Evolutionary conservation across 257 asterid genomes (phyloP).

Genomic region (Solanum chilense): DNA sequence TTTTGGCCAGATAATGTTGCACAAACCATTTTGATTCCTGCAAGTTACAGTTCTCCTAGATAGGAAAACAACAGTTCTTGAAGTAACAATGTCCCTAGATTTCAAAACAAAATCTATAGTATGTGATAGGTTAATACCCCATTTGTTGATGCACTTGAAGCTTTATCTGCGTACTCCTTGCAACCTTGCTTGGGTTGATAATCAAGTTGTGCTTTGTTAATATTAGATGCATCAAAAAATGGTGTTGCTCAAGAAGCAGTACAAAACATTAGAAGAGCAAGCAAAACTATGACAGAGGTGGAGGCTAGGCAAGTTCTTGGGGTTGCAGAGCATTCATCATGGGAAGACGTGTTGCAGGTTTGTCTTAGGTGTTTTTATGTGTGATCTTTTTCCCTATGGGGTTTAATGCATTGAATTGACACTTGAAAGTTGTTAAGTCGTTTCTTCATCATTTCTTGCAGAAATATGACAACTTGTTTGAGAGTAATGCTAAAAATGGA

Average conservation of each 20-base stretch:
- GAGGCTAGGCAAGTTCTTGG: constrained; percentile 82
- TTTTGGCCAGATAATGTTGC: neutral
- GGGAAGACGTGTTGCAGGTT: constrained; percentile 74
- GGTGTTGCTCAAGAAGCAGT: constrained; percentile 73
- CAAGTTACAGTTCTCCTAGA: neutral
- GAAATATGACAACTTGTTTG: constrained; percentile 54
- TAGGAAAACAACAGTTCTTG: neutral
- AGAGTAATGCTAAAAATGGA: constrained; percentile 52
- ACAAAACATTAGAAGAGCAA: constrained; percentile 36
- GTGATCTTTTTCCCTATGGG: neutral
- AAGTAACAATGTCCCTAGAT: neutral
- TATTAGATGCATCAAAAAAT: constrained; percentile 58
- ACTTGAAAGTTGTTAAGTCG: neutral
- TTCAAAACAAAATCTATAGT: neutral
- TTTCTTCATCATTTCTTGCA: constrained; percentile 8
- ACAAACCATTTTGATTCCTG: neutral
- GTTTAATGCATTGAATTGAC: neutral
- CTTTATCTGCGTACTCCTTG: neutral
- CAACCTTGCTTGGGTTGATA: neutral
- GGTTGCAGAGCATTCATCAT: constrained; percentile 46
- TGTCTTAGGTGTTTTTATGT: neutral
- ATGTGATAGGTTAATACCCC: neutral
- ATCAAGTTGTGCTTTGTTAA: neutral
- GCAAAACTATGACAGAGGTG: constrained; percentile 58
- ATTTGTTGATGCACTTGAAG: neutral